Evolutionary conservation across 2,329 filamentous ascomycete genomes (phyloP).

Genomic region (Colletotrichum liaoningense): DNA sequence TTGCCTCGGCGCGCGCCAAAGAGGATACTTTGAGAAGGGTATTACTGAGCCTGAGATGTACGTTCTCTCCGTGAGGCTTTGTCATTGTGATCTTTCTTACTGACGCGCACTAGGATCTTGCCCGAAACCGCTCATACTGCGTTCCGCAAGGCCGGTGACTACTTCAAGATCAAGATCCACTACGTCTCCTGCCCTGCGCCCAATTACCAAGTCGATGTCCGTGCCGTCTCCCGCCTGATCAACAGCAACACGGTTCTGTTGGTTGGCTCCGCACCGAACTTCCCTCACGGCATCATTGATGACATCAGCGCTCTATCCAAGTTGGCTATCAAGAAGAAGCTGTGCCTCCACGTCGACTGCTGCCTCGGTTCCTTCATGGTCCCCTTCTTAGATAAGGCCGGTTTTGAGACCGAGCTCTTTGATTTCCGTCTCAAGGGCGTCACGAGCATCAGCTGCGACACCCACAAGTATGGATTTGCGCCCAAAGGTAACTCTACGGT

Average conservation of each 20-base stretch:
- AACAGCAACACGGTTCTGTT: conserved; percentile 95
- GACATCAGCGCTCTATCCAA: conserved; percentile 89
- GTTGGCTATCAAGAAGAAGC: conserved; percentile 80
- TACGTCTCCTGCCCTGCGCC: conserved; percentile 89
- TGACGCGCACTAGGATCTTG: conserved; percentile 75
- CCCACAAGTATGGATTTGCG: conserved; percentile 98
- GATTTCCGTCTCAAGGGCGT: conserved; percentile 96
- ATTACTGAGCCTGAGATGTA: conserved; percentile 96
- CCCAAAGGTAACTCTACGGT: conserved; percentile 97
- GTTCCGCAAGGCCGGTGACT: conserved; percentile 93
- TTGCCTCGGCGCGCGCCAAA: conserved; percentile 88
- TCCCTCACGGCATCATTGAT: conserved; percentile 97
- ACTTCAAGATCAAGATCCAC: conserved; percentile 97
- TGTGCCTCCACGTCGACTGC: conserved; percentile 96
- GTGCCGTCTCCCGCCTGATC: conserved; percentile 83
- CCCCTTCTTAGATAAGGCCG: conserved; percentile 91
- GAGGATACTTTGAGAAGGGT: conserved; percentile 85
- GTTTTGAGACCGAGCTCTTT: conserved; percentile 88
- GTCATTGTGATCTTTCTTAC: neutral
- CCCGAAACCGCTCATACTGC: conserved; percentile 95
- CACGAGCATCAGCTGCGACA: conserved; percentile 95
- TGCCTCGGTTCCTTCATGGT: conserved; percentile 96
- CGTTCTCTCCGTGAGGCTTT: conserved; percentile 43
- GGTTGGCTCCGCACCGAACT: conserved; percentile 96
- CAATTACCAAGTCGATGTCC: conserved; percentile 83